Conservation (phyloP, 768 basidiomycete species). For the Leccinum incarnatum region DNA sequence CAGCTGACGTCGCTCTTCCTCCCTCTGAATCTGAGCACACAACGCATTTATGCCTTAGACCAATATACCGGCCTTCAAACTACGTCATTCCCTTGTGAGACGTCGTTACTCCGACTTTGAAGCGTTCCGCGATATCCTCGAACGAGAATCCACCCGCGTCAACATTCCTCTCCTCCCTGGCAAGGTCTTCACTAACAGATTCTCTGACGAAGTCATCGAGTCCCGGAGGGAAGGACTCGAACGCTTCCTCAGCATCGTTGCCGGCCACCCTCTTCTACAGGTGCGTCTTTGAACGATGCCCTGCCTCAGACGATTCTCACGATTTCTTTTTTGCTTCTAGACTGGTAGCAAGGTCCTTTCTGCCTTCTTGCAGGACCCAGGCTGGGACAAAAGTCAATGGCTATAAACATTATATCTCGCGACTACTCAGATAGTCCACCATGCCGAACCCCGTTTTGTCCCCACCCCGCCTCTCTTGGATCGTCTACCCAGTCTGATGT, state of each 20-base stretch:
- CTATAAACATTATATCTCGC: constrained; percentile 37
- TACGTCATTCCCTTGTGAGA: constrained; percentile 87
- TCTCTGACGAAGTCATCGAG: constrained; percentile 98
- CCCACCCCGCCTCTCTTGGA: neutral
- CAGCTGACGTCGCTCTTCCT: neutral
- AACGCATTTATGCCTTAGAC: constrained; percentile 50
- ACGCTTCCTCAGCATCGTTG: constrained; percentile 92
- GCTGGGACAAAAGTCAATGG: constrained; percentile 86
- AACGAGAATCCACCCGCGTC: constrained; percentile 94
- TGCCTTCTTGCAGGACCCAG: constrained; percentile 92
- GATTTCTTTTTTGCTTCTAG: constrained; percentile 35
- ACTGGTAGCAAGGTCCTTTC: constrained; percentile 97
- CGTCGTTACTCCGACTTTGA: constrained; percentile 92
- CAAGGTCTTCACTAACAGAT: constrained; percentile 97
- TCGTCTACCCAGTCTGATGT: neutral
- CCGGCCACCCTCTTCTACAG: constrained; percentile 95
- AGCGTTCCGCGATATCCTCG: constrained; percentile 96
- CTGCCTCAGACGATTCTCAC: constrained; percentile 5
- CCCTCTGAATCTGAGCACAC: constrained; percentile 2
- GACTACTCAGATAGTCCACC: neutral
- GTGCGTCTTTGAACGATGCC: constrained; percentile 37
- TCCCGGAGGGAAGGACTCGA: constrained; percentile 88
- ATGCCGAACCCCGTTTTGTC: neutral
- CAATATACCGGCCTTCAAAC: constrained; percentile 98
- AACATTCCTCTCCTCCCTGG: constrained; percentile 97